A percentile compares a stretch with the other conserved stretches of the same genome.
phyloP scores from a whole-genome alignment of 192 early-diverging fungal species.

The Linnemannia hyalina region DNA sequence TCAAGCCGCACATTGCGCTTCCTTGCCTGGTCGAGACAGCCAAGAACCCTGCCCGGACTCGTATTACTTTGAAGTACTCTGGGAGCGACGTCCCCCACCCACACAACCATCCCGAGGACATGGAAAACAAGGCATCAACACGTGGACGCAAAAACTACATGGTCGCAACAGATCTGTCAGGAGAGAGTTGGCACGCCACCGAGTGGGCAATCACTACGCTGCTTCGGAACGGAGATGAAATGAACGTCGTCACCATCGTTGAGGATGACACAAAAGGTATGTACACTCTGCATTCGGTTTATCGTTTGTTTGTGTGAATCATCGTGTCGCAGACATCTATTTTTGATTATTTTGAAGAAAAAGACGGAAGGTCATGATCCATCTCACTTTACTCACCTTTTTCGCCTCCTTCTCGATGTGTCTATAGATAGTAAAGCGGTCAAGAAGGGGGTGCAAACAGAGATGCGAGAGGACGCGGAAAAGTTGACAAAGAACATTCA shows the following conservation, averaged over 20 bases:
- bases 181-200: conserved; percentile 65
- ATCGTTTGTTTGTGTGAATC: neutral
- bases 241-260: conserved; percentile 61
- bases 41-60: conserved; percentile 47
- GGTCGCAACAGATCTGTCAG: conserved; percentile 64
- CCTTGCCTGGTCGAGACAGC: conserved; percentile 51
- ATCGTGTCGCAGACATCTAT: neutral
- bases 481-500: conserved; percentile 54
- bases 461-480: conserved; percentile 55
- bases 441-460: conserved; percentile 50
- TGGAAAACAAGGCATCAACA: conserved; percentile 27
- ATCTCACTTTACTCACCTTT: neutral
- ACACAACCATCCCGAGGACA: neutral
- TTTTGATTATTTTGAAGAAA: neutral
- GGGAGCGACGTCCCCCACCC: conserved; percentile 22
- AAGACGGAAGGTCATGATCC: neutral
- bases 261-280: conserved; percentile 58
- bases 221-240: conserved; percentile 61
- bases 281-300: neutral
- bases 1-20: conserved; percentile 49
- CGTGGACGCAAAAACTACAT: conserved; percentile 58
- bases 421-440: conserved; percentile 22
- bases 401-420: neutral
- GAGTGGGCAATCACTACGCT: conserved; percentile 67
- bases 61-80: conserved; percentile 47